These are phyloP conservation scores for Komagataella pseudopastoris DNA, from an alignment of 805 yeast genomes.

Conservation along the genomic window DNA sequence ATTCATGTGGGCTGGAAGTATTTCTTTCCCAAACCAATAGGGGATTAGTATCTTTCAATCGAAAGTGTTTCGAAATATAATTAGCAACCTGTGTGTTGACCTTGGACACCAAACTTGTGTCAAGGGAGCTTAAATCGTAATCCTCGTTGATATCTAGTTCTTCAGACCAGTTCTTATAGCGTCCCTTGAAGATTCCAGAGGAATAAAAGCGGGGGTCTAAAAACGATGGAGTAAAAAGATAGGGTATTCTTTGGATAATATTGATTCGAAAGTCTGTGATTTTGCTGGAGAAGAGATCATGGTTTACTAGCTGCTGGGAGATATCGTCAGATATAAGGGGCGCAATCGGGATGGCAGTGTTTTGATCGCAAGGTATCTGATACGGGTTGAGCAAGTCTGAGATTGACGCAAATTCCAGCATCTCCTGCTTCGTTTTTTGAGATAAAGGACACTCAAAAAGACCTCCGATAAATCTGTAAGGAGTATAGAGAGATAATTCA, in stretches of 20 bases:
- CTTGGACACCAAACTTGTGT: slow-evolving; percentile 18
- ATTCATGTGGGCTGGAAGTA: neutral
- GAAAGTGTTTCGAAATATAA: neutral
- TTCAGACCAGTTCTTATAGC: slow-evolving; percentile 27
- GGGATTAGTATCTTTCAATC: neutral
- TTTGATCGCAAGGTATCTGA: slow-evolving; percentile 19
- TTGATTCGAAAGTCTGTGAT: slow-evolving; percentile 1
- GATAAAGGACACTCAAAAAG: slow-evolving; percentile 36
- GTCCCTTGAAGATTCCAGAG: neutral
- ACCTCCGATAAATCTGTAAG: slow-evolving; percentile 52
- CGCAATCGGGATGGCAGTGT: slow-evolving; percentile 27
- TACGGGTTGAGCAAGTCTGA: neutral
- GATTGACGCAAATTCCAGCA: slow-evolving; percentile 7
- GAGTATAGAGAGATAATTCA: slow-evolving; percentile 31
- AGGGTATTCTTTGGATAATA: slow-evolving; percentile 39
- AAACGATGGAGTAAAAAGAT: slow-evolving; percentile 35
- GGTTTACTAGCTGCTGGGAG: slow-evolving; percentile 29
- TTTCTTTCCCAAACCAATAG: neutral
- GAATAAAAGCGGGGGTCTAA: slow-evolving; percentile 10
- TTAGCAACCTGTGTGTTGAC: slow-evolving; percentile 14
- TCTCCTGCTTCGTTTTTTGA: slow-evolving; percentile 12
- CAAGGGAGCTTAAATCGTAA: slow-evolving; percentile 26
- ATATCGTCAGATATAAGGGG: slow-evolving; percentile 51
- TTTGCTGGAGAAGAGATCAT: slow-evolving; percentile 4
- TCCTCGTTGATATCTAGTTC: slow-evolving; percentile 35